phyloP scores from a whole-genome alignment of 345 rosid genomes.

The Camelina neglecta region DNA sequence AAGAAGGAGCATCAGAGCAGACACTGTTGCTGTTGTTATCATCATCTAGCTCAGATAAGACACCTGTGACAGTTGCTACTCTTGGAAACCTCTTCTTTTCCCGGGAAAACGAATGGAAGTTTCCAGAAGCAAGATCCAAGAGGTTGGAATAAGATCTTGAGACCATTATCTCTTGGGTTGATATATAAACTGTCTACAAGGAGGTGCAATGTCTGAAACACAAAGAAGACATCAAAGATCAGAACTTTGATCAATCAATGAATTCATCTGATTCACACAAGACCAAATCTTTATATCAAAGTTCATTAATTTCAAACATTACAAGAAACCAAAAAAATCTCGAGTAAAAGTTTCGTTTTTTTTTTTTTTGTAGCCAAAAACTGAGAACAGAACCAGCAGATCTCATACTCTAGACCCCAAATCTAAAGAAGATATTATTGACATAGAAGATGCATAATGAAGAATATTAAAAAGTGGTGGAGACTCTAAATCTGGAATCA shows the following conservation, averaged over 20 bases:
- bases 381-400: constrained; percentile 16
- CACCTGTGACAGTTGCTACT: constrained; percentile 90
- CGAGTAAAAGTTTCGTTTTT: constrained; percentile 6
- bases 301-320: background rate
- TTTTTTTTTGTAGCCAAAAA: background rate
- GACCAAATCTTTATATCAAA: constrained; percentile 3
- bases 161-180: constrained; percentile 56
- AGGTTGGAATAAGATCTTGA: constrained; percentile 96
- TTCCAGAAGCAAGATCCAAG: constrained; percentile 85
- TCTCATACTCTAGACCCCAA: constrained; percentile 26
- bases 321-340: constrained; percentile 12
- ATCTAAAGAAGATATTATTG: background rate
- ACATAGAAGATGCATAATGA: constrained; percentile 19
- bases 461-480: background rate
- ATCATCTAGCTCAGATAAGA: constrained; percentile 81
- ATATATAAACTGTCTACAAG: constrained; percentile 15
- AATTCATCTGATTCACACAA: constrained; percentile 9
- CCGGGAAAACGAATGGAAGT: constrained; percentile 56
- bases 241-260: constrained; percentile 24
- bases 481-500: constrained; percentile 13
- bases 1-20: constrained; percentile 86
- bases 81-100: constrained; percentile 85
- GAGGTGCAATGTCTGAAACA: constrained; percentile 34
- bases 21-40: constrained; percentile 68
- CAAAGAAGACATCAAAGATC: background rate